phyloP scores from a whole-genome alignment of 2,329 filamentous ascomycete species.

The Neonectria sp. region DNA sequence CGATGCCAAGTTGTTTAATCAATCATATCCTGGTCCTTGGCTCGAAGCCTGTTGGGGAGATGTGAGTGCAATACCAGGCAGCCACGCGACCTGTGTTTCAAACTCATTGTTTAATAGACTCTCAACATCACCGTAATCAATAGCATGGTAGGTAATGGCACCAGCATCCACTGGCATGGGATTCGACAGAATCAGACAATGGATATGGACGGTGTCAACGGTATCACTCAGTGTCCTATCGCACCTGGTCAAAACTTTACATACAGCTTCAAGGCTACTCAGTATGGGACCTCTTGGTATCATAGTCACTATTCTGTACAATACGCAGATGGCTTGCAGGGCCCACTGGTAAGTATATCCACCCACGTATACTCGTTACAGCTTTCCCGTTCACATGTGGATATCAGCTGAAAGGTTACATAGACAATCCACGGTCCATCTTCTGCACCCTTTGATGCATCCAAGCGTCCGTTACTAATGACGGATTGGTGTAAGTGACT shows the following conservation, averaged over 20 bases:
- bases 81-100: rapidly evolving
- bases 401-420: background rate
- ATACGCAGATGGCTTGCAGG: conserved; percentile 42
- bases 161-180: conserved; percentile 44
- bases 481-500: conserved; percentile 40
- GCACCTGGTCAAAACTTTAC: conserved; percentile 36
- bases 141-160: conserved; percentile 37
- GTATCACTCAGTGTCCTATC: conserved; percentile 42
- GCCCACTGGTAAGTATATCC: conserved; percentile 31
- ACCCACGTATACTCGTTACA: rapidly evolving
- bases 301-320: conserved; percentile 44
- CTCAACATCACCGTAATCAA: conserved; percentile 38
- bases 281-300: conserved; percentile 46
- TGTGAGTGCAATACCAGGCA: conserved; percentile 10
- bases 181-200: conserved; percentile 39
- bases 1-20: conserved; percentile 45
- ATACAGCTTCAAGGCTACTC: conserved; percentile 36
- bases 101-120: conserved; percentile 18
- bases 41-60: conserved; percentile 51
- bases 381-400: rapidly evolving
- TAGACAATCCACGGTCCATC: conserved; percentile 41
- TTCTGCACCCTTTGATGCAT: conserved; percentile 35
- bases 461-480: conserved; percentile 35
- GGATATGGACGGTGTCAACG: conserved; percentile 45
- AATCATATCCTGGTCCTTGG: conserved; percentile 47